Evolutionary conservation across 2,329 filamentous ascomycete genomes (phyloP).

Genomic region (Neonectria hederae): DNA sequence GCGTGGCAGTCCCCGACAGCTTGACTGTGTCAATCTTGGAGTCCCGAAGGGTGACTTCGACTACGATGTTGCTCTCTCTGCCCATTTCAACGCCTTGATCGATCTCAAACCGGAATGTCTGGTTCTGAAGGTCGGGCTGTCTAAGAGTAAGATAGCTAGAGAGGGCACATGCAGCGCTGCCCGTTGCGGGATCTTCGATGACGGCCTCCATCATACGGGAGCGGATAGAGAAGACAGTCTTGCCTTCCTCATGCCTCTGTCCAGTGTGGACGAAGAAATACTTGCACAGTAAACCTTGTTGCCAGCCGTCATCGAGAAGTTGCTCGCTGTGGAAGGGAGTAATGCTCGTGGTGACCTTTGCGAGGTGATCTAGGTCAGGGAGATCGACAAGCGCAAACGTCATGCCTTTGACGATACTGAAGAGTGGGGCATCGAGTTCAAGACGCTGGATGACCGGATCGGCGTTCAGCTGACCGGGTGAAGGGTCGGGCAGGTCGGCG

Average conservation of each 20-base stretch:
- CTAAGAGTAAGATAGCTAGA: slow-evolving; percentile 61
- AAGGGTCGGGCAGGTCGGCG: slow-evolving; percentile 41
- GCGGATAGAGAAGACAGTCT: slow-evolving; percentile 52
- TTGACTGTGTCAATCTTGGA: slow-evolving; percentile 44
- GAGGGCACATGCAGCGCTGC: slow-evolving; percentile 69
- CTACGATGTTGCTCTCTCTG: slow-evolving; percentile 61
- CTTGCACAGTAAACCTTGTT: slow-evolving; percentile 59
- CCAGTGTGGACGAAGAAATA: slow-evolving; percentile 67
- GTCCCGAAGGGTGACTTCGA: slow-evolving; percentile 53
- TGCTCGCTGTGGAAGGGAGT: slow-evolving; percentile 46
- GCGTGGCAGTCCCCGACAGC: slow-evolving; percentile 48
- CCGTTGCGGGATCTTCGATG: slow-evolving; percentile 70
- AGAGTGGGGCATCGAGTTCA: slow-evolving; percentile 57
- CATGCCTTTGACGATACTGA: slow-evolving; percentile 78
- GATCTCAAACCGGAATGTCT: slow-evolving; percentile 57
- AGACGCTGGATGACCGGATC: slow-evolving; percentile 45
- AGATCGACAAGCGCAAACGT: slow-evolving; percentile 74
- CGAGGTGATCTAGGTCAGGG: slow-evolving; percentile 66
- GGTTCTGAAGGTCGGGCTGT: slow-evolving; percentile 46
- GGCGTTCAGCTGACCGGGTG: slow-evolving; percentile 41
- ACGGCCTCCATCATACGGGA: slow-evolving; percentile 67
- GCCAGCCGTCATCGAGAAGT: slow-evolving; percentile 66
- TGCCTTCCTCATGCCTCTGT: slow-evolving; percentile 41
- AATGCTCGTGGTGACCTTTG: slow-evolving; percentile 46
- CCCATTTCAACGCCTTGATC: slow-evolving; percentile 77